phyloP scores from a whole-genome alignment of 2,329 filamentous ascomycete genomes.

The Beauveria scarabaeidicola region DNA sequence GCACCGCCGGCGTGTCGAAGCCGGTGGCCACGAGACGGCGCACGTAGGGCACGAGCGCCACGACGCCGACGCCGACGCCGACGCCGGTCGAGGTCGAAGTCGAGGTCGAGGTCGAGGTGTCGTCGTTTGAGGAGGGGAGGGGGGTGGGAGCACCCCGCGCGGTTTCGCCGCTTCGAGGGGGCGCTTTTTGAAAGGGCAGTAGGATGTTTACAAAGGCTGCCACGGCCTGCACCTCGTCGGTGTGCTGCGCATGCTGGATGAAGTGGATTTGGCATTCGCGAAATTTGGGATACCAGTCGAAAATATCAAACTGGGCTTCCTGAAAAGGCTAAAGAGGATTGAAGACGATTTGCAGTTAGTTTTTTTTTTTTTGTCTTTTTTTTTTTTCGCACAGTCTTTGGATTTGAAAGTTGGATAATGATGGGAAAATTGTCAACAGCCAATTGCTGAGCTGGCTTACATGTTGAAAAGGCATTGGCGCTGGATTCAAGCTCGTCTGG shows the following conservation, averaged over 20 bases:
- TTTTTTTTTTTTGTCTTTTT: too few species aligned
- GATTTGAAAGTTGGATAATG: too few species aligned
- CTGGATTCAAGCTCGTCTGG: not conserved
- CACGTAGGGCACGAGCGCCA: constrained; percentile 81
- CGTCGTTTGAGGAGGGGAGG: constrained; percentile 5
- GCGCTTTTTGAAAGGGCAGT: constrained; percentile 68
- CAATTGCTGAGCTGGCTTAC: constrained; percentile 11
- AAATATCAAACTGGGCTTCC: constrained; percentile 60
- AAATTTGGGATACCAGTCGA: constrained; percentile 89
- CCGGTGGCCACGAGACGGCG: constrained; percentile 84
- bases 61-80: constrained; percentile 18
- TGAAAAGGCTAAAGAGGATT: constrained; percentile 31
- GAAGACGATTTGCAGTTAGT: not conserved
- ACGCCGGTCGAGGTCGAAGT: too few species aligned
- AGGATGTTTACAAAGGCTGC: constrained; percentile 88
- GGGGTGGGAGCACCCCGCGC: too few species aligned
- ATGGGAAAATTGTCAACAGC: too few species aligned
- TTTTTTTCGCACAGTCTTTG: too few species aligned
- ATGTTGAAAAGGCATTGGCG: constrained; percentile 15
- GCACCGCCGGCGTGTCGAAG: constrained; percentile 76
- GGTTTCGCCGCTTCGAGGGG: constrained; percentile 16
- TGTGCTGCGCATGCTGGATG: constrained; percentile 82
- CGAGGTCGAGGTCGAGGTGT: constrained; percentile 19
- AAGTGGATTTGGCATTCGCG: constrained; percentile 88
- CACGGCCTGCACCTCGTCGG: constrained; percentile 72